These are phyloP conservation scores for Dioszegia aurantiaca DNA, from an alignment of 768 basidiomycete genomes.

Conservation along the genomic window DNA sequence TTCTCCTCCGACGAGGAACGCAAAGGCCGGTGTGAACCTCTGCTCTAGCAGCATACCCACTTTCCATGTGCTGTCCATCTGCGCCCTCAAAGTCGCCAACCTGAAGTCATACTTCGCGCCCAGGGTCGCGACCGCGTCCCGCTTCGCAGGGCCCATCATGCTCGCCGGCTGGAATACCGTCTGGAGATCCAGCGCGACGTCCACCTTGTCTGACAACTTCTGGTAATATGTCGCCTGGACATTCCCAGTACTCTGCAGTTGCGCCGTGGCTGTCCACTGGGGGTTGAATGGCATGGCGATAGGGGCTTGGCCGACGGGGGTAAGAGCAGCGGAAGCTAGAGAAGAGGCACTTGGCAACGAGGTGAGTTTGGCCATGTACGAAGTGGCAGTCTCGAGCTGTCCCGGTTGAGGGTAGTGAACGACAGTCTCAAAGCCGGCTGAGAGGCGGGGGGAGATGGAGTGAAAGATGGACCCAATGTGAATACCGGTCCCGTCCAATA, in stretches of 20 bases:
- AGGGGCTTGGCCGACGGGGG: slow-evolving; percentile 26
- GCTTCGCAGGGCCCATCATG: slow-evolving; percentile 60
- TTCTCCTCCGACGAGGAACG: slow-evolving; percentile 91
- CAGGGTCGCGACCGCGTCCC: slow-evolving; percentile 88
- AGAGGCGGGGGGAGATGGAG: slow-evolving; percentile 83
- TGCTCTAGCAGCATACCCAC: slow-evolving; percentile 93
- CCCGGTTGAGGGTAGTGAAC: slow-evolving; percentile 71
- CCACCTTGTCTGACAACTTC: slow-evolving; percentile 89
- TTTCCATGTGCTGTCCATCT: slow-evolving; percentile 91
- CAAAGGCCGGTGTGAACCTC: slow-evolving; percentile 89
- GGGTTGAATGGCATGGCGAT: slow-evolving; percentile 35
- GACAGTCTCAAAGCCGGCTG: slow-evolving; percentile 79
- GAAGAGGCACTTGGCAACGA: slow-evolving; percentile 44
- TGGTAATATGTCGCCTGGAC: slow-evolving; percentile 95
- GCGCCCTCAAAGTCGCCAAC: slow-evolving; percentile 88
- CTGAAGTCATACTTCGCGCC: slow-evolving; percentile 97
- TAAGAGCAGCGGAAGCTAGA: slow-evolving; percentile 33
- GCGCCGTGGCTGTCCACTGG: slow-evolving; percentile 88
- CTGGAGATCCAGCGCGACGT: slow-evolving; percentile 92
- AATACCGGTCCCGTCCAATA: slow-evolving; percentile 80
- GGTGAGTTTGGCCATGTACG: slow-evolving; percentile 53
- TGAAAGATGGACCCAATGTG: slow-evolving; percentile 90
- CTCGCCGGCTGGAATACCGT: slow-evolving; percentile 62
- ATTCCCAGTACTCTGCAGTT: slow-evolving; percentile 75
- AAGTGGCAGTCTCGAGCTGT: slow-evolving; percentile 60